Evolutionary conservation across 352 stramenopile genomes (phyloP), one percentile per base, ranked within the genome.

Genomic region (Phytophthora colocasiae): DNA sequence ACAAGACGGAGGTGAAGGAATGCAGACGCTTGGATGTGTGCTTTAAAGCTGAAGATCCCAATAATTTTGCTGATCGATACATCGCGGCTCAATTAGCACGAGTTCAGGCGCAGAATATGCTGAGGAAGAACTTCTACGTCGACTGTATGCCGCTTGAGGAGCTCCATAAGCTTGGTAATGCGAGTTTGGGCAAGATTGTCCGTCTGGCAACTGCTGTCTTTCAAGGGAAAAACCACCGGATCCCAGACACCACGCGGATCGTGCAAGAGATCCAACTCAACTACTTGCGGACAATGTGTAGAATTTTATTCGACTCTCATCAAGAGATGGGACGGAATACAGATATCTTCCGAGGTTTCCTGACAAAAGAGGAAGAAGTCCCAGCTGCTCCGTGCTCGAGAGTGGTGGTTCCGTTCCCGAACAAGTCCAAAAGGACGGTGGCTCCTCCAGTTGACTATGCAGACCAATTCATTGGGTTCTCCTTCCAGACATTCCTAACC

Each of bases 201-300:
- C 77, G 76, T 0, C 69, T 93, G 4, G 83, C 87, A 6, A 92
- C 85, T 0, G 49, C 72, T 1, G 62, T 85, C 10, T 93, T 95
- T 61, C 80, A 90, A n/a, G 71, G 80, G 17, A 93, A 92, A 45
- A 85, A 72, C 14, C 57, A 83, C 55, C 80, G 81, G 0, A 81
- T 91, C 22, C 87, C 87, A 2, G 87, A 96, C 45, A 93, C 89
- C 3, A 83, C 85, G 14, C 81, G 76, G 0, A 72, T 98, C 12
- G 53, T 97, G 11, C 78, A 94, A 19, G 90, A 98, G 63, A 92
- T 98, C 43, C 92, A 96, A 63, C 73, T 97, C 0, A 92, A 97
- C 51, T 98, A 96, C 67, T 66, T 97, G 39, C 87, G 95, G 10
- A 91, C 91, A 7, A 97, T 98, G 90, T 97, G 96, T 75, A 87